phyloP scores from a whole-genome alignment of 2,329 filamentous ascomycete species.

The Calonectria hawksworthii region DNA sequence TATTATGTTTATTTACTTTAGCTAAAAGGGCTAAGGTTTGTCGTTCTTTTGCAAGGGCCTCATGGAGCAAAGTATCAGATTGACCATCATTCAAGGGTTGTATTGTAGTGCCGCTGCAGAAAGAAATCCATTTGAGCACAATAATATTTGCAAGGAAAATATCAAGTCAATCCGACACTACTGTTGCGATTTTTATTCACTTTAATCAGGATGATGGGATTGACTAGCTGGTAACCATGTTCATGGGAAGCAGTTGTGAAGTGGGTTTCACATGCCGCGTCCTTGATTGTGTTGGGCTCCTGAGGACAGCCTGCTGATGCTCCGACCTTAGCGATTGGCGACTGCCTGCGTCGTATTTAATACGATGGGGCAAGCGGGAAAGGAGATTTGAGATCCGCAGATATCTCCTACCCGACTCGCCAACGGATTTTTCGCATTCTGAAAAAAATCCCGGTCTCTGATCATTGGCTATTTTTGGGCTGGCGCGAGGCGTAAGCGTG shows the following conservation, averaged over 20 bases:
- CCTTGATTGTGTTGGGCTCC: background rate
- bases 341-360: background rate
- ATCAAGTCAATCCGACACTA: background rate
- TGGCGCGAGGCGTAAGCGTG: constrained; percentile 3
- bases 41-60: too few species aligned
- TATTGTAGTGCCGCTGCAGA: too few species aligned
- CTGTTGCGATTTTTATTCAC: background rate
- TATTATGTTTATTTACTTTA: too few species aligned
- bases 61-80: too few species aligned
- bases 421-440: constrained; percentile 6
- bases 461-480: background rate
- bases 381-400: background rate
- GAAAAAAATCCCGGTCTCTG: background rate
- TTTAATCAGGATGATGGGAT: background rate
- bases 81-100: too few species aligned
- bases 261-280: background rate
- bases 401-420: background rate
- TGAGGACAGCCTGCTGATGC: background rate
- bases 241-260: background rate
- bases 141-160: background rate
- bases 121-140: background rate
- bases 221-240: background rate
- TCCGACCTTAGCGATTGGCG: background rate
- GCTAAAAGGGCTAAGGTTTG: too few species aligned
- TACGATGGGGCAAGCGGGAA: background rate